phyloP scores from a whole-genome alignment of 169 alveolate genomes.

The Prorocentrum cordatum region DNA sequence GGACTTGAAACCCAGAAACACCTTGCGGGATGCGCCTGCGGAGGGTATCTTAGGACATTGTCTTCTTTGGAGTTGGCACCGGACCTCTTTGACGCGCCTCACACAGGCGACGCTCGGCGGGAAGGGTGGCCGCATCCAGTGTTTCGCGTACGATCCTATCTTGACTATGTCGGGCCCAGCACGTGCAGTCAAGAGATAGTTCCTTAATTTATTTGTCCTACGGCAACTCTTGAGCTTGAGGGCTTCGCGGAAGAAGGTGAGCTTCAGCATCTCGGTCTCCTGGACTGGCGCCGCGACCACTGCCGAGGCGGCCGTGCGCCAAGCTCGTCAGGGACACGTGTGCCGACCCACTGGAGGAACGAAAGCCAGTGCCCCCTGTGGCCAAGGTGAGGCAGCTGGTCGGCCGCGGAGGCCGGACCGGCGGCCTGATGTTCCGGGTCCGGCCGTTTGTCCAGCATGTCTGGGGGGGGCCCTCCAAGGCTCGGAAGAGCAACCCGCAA shows the following conservation, averaged over 20 bases:
- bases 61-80: background rate
- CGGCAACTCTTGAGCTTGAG: background rate
- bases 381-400: background rate
- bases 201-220: background rate
- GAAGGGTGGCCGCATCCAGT: background rate
- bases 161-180: background rate
- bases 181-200: no score
- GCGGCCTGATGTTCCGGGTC: background rate
- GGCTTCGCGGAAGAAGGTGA: background rate
- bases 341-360: no score
- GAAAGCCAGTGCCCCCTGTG: background rate
- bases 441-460: background rate
- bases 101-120: background rate
- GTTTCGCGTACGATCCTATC: background rate
- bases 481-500: no score
- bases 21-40: background rate
- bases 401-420: background rate
- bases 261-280: background rate
- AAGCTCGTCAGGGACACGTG: background rate
- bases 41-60: background rate
- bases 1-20: background rate
- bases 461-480: background rate
- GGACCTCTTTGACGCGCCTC: background rate
- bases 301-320: background rate
- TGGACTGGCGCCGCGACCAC: background rate